These are phyloP conservation scores for Aphanomyces cochlioides DNA, from an alignment of 352 stramenopile species.

Conservation along the genomic window DNA sequence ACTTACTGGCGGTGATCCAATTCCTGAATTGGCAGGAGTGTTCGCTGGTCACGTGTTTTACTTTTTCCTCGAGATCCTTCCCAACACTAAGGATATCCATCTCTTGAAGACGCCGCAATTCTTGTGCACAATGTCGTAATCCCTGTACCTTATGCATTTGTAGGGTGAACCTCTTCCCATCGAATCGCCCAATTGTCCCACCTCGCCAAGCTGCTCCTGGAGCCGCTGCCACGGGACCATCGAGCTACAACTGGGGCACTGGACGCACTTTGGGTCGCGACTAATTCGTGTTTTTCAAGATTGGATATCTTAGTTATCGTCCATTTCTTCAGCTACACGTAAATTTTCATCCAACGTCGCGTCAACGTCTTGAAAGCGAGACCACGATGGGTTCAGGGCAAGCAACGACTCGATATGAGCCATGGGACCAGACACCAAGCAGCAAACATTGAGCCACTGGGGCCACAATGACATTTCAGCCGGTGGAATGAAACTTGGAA, in stretches of 20 bases:
- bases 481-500: constrained; percentile 12
- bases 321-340: not conserved
- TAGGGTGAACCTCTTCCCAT: constrained; percentile 59
- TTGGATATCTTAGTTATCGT: not conserved
- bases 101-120: constrained; percentile 74
- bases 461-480: constrained; percentile 7
- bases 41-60: constrained; percentile 87
- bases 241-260: constrained; percentile 23
- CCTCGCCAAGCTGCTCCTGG: constrained; percentile 32
- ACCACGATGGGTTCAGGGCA: not conserved
- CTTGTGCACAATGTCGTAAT: constrained; percentile 53
- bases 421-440: constrained; percentile 11
- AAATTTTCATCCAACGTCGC: constrained; percentile 11
- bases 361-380: not conserved
- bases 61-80: constrained; percentile 84
- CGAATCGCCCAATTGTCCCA: constrained; percentile 43
- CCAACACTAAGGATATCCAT: constrained; percentile 79
- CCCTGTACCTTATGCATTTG: not conserved
- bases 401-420: constrained; percentile 1
- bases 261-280: constrained; percentile 17
- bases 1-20: constrained; percentile 77
- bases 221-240: constrained; percentile 32
- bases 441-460: constrained; percentile 23
- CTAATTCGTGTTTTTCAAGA: not conserved
- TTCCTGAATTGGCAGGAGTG: constrained; percentile 84